Evolutionary conservation across 768 basidiomycete genomes (phyloP).

Genomic region (Termitomyces sp.): DNA sequence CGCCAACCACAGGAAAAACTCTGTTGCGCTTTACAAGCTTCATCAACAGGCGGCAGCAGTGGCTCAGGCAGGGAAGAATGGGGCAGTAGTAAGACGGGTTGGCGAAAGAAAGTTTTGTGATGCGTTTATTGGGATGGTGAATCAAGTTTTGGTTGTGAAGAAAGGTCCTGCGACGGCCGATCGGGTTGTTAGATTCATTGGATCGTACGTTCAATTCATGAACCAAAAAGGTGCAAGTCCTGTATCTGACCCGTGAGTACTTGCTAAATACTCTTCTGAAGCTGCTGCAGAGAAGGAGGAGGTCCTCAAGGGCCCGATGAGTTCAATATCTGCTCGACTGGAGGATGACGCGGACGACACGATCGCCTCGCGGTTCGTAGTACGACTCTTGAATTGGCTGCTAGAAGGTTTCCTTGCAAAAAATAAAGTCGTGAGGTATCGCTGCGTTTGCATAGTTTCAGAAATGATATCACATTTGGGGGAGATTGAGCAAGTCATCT

Average conservation of each 20-base stretch:
- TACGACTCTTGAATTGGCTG: conserved; percentile 65
- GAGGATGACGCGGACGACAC: conserved; percentile 61
- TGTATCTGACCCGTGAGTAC: neutral
- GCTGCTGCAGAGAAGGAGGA: conserved; percentile 27
- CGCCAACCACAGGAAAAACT: conserved; percentile 93
- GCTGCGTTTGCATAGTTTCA: conserved; percentile 76
- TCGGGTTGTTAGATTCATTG: conserved; percentile 80
- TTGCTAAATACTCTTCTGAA: conserved; percentile 8
- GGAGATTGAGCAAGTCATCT: conserved; percentile 73
- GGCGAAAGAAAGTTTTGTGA: conserved; percentile 83
- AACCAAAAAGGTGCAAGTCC: conserved; percentile 72
- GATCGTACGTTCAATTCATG: conserved; percentile 75
- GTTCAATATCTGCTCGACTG: conserved; percentile 17
- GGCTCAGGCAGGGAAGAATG: conserved; percentile 47
- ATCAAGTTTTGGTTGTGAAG: conserved; percentile 73
- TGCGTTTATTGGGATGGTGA: conserved; percentile 67
- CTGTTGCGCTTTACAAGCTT: conserved; percentile 80
- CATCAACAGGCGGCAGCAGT: conserved; percentile 60
- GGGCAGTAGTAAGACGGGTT: conserved; percentile 41
- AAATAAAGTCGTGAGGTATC: conserved; percentile 84
- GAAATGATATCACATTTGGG: conserved; percentile 83
- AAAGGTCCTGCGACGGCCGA: conserved; percentile 83
- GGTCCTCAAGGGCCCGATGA: conserved; percentile 19
- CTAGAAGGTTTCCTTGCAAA: conserved; percentile 84
- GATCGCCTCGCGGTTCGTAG: conserved; percentile 61